Base-by-base conservation (phyloP, 2,329 filamentous ascomycete species). In the Emergomyces orientalis region DNA sequence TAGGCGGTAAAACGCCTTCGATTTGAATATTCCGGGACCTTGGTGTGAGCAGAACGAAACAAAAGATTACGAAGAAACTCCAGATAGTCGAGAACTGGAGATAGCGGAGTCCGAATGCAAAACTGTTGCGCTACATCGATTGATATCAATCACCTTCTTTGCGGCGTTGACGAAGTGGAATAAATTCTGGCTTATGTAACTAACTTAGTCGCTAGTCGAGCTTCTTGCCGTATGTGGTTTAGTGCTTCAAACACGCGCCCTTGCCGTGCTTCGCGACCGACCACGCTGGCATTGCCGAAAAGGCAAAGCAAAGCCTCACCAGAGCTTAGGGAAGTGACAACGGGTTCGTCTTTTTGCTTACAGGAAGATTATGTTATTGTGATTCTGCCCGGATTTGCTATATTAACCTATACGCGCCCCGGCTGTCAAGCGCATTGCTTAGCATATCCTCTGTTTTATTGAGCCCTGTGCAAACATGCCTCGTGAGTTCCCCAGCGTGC, bases 151-250 rank as follows among this genome's bases (percentile, higher is more conserved):
- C 27, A 51, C 45, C 17, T 17, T 1, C 32, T 3, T 11, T 2
- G 13, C 34, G n/a, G 22, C 6, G 60, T 56, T 37, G 52, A 52
- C 34, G 34, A 11, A 43, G 55, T 55, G 41, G 30, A 52, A 52
- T 41, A 71, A 72, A 70, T 75, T 73, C 70, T 72, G 71, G 70
- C 71, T 56, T 56, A 56, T n/a, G 69, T 69, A 68, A 45, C 30
- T 13, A 8, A 70, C 65, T 69, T 69, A 7, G 32, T 7, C 32
- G 69, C 73, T 75, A 75, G 74, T 76, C n/a, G 71, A 75, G 73
- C 75, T 76, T 69, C 67, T 71, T 72, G 62, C 73, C 69, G 37
- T 64, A 75, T 70, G 39, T 19, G 73, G 75, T 67, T 70, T 76
- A 73, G 75, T 69, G 73, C 52, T 41, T 1, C 1, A 22, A 11